These are phyloP conservation scores for Tetradesmus lagerheimii DNA, from an alignment of 139 green algal species.

Conservation along the genomic window DNA sequence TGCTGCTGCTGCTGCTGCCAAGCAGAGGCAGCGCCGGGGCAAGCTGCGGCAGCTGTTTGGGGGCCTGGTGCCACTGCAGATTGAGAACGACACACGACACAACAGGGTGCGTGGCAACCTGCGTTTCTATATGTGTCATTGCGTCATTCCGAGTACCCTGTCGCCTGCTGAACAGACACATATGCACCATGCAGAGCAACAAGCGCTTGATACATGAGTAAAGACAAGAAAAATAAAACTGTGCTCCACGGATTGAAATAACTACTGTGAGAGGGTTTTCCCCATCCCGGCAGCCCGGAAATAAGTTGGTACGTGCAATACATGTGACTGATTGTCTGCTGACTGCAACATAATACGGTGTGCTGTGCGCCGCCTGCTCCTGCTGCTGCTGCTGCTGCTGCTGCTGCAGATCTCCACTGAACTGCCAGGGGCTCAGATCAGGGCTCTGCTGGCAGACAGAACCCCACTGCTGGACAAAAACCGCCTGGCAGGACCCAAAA, in stretches of 20 bases:
- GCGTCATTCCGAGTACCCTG: too few relatives aligned
- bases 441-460: constrained; percentile 27
- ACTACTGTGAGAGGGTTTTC: too few relatives aligned
- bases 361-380: background rate
- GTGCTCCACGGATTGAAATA: too few relatives aligned
- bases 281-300: too few relatives aligned
- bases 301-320: too few relatives aligned
- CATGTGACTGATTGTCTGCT: background rate
- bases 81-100: background rate
- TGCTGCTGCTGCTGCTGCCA: background rate
- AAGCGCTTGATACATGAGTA: too few relatives aligned
- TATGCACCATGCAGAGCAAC: too few relatives aligned
- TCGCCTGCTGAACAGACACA: too few relatives aligned
- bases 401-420: constrained; percentile 9
- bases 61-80: background rate
- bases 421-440: background rate
- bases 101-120: constrained; percentile 10
- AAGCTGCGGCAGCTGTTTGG: constrained; percentile 7
- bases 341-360: background rate
- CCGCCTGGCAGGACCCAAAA: constrained; percentile 10
- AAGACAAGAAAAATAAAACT: too few relatives aligned
- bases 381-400: background rate
- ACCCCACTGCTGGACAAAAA: constrained; percentile 17
- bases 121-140: too few relatives aligned
- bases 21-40: background rate